phyloP scores from a whole-genome alignment of 306 rosid genomes.

The Inga laurina region DNA sequence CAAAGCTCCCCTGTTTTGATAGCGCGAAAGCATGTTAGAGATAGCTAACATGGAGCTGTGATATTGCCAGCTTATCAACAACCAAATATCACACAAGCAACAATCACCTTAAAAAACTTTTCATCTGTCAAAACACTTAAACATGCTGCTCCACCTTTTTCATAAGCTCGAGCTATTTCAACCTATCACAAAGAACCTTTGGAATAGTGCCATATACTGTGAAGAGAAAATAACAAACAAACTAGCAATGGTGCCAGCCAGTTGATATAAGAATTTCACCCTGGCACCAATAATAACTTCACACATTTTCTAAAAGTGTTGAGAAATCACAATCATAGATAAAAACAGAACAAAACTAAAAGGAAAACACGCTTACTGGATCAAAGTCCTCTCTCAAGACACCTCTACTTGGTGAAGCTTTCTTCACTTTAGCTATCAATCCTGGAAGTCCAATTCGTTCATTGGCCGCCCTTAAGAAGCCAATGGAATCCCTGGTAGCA shows the following conservation, averaged over 20 bases:
- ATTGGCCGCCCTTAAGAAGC: constrained; percentile 76
- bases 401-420: constrained; percentile 99
- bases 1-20: constrained; percentile 80
- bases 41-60: constrained; percentile 26
- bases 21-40: constrained; percentile 32
- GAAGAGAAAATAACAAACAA: constrained; percentile 27
- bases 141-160: constrained; percentile 99
- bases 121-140: constrained; percentile 88
- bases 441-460: constrained; percentile 84
- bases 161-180: constrained; percentile 85
- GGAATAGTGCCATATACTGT: constrained; percentile 5
- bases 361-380: constrained; percentile 57
- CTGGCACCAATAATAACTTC: not conserved
- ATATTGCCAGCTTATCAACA: too few species aligned
- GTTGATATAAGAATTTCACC: not conserved
- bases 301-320: not conserved
- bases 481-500: constrained; percentile 79
- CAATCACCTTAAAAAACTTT: constrained; percentile 82
- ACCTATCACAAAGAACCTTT: constrained; percentile 51
- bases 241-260: not conserved
- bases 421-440: constrained; percentile 97
- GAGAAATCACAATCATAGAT: not conserved
- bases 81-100: not conserved
- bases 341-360: not conserved
- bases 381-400: constrained; percentile 87